Conservation (phyloP, 2,329 filamentous ascomycete genomes). For the Stemphylium vesicarium region DNA sequence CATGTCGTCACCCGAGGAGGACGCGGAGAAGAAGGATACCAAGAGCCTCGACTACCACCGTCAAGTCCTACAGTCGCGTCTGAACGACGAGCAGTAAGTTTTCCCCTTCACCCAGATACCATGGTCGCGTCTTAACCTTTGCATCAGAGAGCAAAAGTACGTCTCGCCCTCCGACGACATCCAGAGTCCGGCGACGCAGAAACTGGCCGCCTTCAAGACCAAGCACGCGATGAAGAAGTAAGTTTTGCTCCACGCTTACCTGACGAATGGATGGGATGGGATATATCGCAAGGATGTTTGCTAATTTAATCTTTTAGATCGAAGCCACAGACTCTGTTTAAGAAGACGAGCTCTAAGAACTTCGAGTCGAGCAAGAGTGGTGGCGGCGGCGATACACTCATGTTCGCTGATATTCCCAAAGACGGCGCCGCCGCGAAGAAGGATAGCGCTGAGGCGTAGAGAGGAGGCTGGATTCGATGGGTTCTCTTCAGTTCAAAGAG, state of each 20-base stretch:
- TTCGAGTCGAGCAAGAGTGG: conserved; percentile 44
- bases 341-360: conserved; percentile 51
- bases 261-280: no score
- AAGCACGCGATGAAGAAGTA: conserved; percentile 78
- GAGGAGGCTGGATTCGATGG: neutral
- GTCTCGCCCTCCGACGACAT: conserved; percentile 87
- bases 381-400: conserved; percentile 28
- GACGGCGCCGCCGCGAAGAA: conserved; percentile 17
- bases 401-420: conserved; percentile 49
- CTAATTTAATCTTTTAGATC: conserved; percentile 36
- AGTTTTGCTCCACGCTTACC: no score
- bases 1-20: conserved; percentile 30
- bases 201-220: conserved; percentile 79
- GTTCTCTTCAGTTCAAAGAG: no score
- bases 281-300: no score
- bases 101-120: neutral
- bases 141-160: conserved; percentile 62
- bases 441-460: conserved; percentile 7
- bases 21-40: conserved; percentile 38
- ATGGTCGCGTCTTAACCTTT: conserved; percentile 21
- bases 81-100: conserved; percentile 69
- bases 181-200: conserved; percentile 84
- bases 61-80: conserved; percentile 74
- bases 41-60: conserved; percentile 74
- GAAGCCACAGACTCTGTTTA: conserved; percentile 52